These are phyloP conservation scores for Rhodosporidiobolus sp. DNA, from an alignment of 768 basidiomycete genomes.

Conservation along the genomic window DNA sequence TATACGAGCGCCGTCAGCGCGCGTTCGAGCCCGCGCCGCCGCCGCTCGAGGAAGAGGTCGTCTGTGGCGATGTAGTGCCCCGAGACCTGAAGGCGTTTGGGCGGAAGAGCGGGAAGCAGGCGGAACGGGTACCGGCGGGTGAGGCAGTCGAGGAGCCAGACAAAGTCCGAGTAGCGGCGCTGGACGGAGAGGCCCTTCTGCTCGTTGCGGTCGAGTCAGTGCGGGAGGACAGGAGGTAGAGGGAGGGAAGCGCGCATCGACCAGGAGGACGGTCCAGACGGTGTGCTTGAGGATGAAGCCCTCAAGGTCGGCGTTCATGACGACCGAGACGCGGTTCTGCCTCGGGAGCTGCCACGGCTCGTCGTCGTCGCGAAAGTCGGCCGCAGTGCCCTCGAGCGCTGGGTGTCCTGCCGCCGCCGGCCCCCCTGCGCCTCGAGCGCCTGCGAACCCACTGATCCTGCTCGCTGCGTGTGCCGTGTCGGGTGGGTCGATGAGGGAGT, in stretches of 20 bases:
- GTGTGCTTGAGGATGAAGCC: conserved; percentile 22
- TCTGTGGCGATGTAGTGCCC: conserved; percentile 59
- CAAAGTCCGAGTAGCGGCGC: conserved; percentile 89
- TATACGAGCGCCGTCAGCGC: conserved; percentile 82
- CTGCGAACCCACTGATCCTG: background rate
- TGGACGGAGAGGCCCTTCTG: conserved; percentile 56
- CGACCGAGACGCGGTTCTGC: background rate
- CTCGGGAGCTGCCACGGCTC: conserved; percentile 3
- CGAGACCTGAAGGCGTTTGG: conserved; percentile 73
- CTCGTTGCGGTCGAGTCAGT: background rate
- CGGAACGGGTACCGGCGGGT: conserved; percentile 88
- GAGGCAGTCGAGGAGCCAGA: conserved; percentile 82
- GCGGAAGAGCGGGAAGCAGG: conserved; percentile 77
- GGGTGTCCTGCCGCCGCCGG: background rate
- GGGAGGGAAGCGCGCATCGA: background rate
- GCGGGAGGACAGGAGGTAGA: background rate
- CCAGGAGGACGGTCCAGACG: conserved; percentile 5
- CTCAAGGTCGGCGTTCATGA: conserved; percentile 8
- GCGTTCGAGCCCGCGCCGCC: conserved; percentile 62
- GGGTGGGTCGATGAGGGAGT: conserved; percentile 6
- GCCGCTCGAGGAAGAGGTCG: conserved; percentile 83
- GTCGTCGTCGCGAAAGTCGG: background rate
- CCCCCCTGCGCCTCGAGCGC: background rate
- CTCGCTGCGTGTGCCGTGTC: background rate
- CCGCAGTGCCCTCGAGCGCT: background rate